These are phyloP conservation scores for Phialemoniopsis sp. DNA, from an alignment of 2,329 filamentous ascomycete species.

Conservation along the genomic window DNA sequence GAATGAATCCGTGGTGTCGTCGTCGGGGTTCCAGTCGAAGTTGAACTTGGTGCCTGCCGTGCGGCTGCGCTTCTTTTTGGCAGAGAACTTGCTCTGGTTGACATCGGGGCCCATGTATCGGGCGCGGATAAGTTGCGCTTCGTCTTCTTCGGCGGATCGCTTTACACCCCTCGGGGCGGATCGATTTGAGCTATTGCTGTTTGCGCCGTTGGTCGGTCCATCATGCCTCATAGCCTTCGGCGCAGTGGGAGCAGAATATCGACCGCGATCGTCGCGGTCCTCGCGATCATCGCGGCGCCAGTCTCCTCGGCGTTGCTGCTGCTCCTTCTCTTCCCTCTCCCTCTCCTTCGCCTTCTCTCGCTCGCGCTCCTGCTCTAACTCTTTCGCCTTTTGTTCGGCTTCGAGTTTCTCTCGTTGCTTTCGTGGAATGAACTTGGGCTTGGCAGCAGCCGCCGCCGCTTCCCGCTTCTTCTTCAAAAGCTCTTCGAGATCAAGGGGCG, in stretches of 20 bases:
- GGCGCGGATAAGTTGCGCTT: conserved; percentile 70
- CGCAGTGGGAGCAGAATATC: conserved; percentile 52
- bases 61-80: conserved; percentile 90
- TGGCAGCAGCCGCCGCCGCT: conserved; percentile 77
- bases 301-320: conserved; percentile 31
- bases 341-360: conserved; percentile 62
- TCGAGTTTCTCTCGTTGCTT: conserved; percentile 73
- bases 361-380: conserved; percentile 49
- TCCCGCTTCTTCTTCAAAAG: conserved; percentile 81
- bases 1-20: conserved; percentile 79
- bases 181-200: conserved; percentile 3
- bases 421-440: conserved; percentile 83
- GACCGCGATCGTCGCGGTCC: conserved; percentile 24
- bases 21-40: conserved; percentile 94
- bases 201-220: conserved; percentile 16
- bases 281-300: conserved; percentile 24
- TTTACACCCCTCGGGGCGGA: conserved; percentile 15
- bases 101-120: conserved; percentile 90
- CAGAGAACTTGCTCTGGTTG: conserved; percentile 80
- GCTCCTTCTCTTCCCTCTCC: conserved; percentile 73
- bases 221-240: conserved; percentile 60
- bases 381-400: conserved; percentile 61
- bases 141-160: conserved; percentile 55
- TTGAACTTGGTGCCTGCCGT: conserved; percentile 98
- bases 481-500: conserved; percentile 78